These are phyloP conservation scores for Candida jianshihensis DNA, from an alignment of 805 yeast species.

Conservation along the genomic window DNA sequence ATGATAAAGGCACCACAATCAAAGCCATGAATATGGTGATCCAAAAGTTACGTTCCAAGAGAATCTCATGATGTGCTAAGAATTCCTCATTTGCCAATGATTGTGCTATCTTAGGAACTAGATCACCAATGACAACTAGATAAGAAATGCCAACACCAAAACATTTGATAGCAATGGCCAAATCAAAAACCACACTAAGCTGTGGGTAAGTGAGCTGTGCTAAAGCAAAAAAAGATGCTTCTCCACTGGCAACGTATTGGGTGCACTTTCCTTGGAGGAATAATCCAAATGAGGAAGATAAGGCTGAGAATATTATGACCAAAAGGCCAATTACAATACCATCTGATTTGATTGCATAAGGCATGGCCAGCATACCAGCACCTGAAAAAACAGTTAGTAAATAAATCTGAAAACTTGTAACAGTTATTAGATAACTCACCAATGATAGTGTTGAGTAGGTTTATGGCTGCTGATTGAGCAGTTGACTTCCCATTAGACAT, in stretches of 20 bases:
- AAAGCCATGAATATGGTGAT: slow-evolving; percentile 47
- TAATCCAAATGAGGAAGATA: slow-evolving; percentile 62
- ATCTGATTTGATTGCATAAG: slow-evolving; percentile 61
- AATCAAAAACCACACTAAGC: slow-evolving; percentile 52
- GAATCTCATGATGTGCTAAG: slow-evolving; percentile 13
- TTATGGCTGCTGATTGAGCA: slow-evolving; percentile 43
- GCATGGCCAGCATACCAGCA: slow-evolving; percentile 69
- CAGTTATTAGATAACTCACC: slow-evolving; percentile 17
- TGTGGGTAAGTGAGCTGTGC: slow-evolving; percentile 56
- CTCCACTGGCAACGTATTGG: slow-evolving; percentile 43
- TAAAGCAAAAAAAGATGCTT: slow-evolving; percentile 59
- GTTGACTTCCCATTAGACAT: slow-evolving; percentile 23
- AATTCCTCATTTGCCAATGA: slow-evolving; percentile 18
- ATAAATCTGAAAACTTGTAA: neutral
- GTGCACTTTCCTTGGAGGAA: slow-evolving; percentile 55
- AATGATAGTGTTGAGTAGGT: slow-evolving; percentile 48
- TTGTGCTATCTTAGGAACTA: slow-evolving; percentile 53
- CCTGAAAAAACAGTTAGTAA: slow-evolving; percentile 21
- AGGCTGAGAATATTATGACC: slow-evolving; percentile 55
- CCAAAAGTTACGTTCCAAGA: slow-evolving; percentile 49
- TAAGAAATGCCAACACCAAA: slow-evolving; percentile 67
- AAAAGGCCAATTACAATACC: slow-evolving; percentile 54
- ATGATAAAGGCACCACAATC: slow-evolving; percentile 49
- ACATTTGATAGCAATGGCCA: slow-evolving; percentile 65
- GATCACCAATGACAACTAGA: slow-evolving; percentile 62